Conservation (phyloP, 768 basidiomycete genomes). For the Boletus reticulatus region DNA sequence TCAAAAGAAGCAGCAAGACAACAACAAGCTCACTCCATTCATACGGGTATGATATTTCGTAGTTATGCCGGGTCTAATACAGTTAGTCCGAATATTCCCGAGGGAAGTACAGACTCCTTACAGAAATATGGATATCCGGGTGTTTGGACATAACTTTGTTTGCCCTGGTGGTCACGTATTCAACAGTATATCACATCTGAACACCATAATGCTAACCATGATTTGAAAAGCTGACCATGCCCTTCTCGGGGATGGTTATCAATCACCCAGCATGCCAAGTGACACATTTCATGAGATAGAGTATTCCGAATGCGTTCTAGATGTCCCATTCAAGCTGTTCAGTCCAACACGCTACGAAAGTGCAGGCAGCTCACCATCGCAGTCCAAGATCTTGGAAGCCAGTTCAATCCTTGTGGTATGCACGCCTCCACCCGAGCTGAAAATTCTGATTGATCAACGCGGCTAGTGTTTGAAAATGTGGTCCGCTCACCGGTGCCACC, state of each 20-base stretch:
- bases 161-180: slow-evolving; percentile 44
- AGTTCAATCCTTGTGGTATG: slow-evolving; percentile 68
- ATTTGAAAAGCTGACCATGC: slow-evolving; percentile 71
- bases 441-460: slow-evolving; percentile 4
- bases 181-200: not conserved
- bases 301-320: slow-evolving; percentile 80
- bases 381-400: slow-evolving; percentile 79
- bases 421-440: slow-evolving; percentile 56
- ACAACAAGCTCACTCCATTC: slow-evolving; percentile 58
- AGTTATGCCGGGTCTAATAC: slow-evolving; percentile 63
- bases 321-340: not conserved
- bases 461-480: not conserved
- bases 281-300: slow-evolving; percentile 90
- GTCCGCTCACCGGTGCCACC: slow-evolving; percentile 51
- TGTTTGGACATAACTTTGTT: slow-evolving; percentile 62
- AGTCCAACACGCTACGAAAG: not conserved
- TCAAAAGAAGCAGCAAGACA: not conserved
- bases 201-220: slow-evolving; percentile 48
- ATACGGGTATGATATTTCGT: slow-evolving; percentile 71
- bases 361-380: slow-evolving; percentile 50
- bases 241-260: slow-evolving; percentile 65
- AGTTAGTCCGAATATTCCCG: not conserved
- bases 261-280: slow-evolving; percentile 84
- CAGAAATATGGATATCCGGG: slow-evolving; percentile 71
- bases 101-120: slow-evolving; percentile 30